Evolutionary conservation across 2,329 filamentous ascomycete genomes (phyloP).

Genomic region (Cladosporium phlei): DNA sequence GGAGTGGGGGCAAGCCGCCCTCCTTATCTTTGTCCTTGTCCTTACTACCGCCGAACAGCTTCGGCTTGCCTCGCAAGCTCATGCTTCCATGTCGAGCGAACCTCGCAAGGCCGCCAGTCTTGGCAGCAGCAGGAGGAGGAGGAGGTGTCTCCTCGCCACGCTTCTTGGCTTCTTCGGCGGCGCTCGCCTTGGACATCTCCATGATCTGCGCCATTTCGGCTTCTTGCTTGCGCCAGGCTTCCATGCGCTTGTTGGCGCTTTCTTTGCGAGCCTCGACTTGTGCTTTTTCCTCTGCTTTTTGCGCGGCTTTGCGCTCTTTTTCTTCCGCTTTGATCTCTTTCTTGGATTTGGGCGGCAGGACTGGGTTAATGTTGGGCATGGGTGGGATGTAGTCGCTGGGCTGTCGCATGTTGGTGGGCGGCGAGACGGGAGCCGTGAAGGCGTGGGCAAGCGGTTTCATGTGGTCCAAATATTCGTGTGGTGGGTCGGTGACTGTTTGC

Average conservation of each 20-base stretch:
- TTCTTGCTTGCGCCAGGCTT: constrained; percentile 54
- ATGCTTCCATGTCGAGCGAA: constrained; percentile 64
- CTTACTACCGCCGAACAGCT: constrained; percentile 60
- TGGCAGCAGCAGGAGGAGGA: constrained; percentile 22
- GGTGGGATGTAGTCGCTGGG: constrained; percentile 30
- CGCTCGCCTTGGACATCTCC: constrained; percentile 61
- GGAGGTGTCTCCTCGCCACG: constrained; percentile 17
- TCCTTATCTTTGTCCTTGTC: constrained; percentile 39
- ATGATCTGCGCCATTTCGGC: constrained; percentile 61
- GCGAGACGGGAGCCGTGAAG: constrained; percentile 47
- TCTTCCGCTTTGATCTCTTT: constrained; percentile 59
- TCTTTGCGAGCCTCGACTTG: constrained; percentile 31
- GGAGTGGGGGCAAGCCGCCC: constrained; percentile 19
- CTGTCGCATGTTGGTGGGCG: constrained; percentile 1
- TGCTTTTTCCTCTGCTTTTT: constrained; percentile 55
- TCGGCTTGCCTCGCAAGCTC: constrained; percentile 72
- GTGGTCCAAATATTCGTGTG: constrained; percentile 41
- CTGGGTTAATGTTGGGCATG: constrained; percentile 41
- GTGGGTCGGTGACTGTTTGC: constrained; percentile 36
- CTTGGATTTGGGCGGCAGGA: constrained; percentile 57
- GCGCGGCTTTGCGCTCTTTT: constrained; percentile 53
- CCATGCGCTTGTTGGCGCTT: constrained; percentile 43
- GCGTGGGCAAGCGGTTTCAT: constrained; percentile 62
- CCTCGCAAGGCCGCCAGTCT: constrained; percentile 52
- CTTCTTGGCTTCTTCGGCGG: constrained; percentile 48